Percentiles rank a stretch among this genome's conserved stretches.
Evolutionary conservation across 495 filamentous ascomycete genomes (phyloP).

Genomic region (Polyplosphaeria fusca): DNA sequence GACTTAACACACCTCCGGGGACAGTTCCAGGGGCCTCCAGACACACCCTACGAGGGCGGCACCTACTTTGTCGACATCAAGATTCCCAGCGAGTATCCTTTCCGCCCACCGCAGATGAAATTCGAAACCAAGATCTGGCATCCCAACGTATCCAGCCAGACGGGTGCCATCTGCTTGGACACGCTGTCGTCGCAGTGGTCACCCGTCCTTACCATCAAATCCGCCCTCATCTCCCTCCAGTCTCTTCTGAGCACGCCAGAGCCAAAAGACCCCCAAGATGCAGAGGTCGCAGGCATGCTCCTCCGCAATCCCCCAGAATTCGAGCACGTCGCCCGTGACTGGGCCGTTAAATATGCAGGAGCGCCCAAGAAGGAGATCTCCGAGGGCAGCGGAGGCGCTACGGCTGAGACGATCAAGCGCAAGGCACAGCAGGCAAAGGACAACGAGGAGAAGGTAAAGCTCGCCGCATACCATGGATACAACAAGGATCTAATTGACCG

Average conservation of each 20-base stretch:
- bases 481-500: constrained; percentile 80
- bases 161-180: constrained; percentile 97
- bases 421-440: constrained; percentile 48
- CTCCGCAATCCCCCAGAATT: constrained; percentile 74
- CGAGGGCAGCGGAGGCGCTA: constrained; percentile 51
- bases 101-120: constrained; percentile 86
- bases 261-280: constrained; percentile 95
- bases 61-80: constrained; percentile 78
- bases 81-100: constrained; percentile 88
- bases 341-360: constrained; percentile 80
- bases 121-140: constrained; percentile 98
- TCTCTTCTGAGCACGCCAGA: constrained; percentile 90
- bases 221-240: constrained; percentile 86
- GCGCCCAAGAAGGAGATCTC: constrained; percentile 60
- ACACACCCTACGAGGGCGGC: constrained; percentile 91
- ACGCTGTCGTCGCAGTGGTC: constrained; percentile 89
- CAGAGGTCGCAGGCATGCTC: constrained; percentile 91
- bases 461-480: constrained; percentile 72
- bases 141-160: constrained; percentile 93
- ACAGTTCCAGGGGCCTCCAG: constrained; percentile 80
- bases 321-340: constrained; percentile 78
- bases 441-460: constrained; percentile 48
- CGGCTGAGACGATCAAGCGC: constrained; percentile 42
- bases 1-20: constrained; percentile 85
- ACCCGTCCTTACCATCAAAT: constrained; percentile 93